Evolutionary conservation across 352 stramenopile genomes (phyloP), one percentile per base, ranked within the genome.

Genomic region (Globisporangium apiculatum): DNA sequence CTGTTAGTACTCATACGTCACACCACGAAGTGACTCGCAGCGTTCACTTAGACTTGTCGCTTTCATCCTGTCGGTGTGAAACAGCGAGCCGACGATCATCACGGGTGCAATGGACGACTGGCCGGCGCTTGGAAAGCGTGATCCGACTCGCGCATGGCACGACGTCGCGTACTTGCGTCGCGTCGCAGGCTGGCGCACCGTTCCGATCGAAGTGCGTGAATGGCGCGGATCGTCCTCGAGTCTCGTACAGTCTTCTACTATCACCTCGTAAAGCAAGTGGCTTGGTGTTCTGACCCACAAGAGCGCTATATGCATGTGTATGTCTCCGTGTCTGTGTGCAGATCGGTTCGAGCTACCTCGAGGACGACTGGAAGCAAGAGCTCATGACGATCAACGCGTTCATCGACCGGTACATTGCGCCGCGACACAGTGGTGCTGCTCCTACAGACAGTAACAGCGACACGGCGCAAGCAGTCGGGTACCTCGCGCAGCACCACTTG

Each of bases 401-500:
- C 55, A 68, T 94, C 8, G 81, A 94, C 65, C 60, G 58, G 35
- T 66, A 76, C 67, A 86, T 87, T 38, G 40, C 67, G n/a, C 51
- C 54, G n/a, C n/a, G 12, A 46, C 11, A 36, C 18, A 24, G 18
- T 24, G 18, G 18, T 24, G 18, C 18, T 24, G 18, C 18, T 24
- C 18, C 18, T 17, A 31, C 9, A 12, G 48, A 38, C 3, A 65
- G 0, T 2, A 38, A 4, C 18, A 10, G 5, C 7, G n/a, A 38
- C 17, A n/a, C 3, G 31, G n/a, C 9, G 42, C 53, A 8, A 63
- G 43, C 18, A 46, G 54, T 80, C 5, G 87, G 80, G 4, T 97
- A 97, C 56, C 62, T 97, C 42, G 89, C 89, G 0, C 89, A 97
- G 64, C 86, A 97, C 46, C 73, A 88, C 55, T 78, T 97, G 37